These are phyloP conservation scores for Saccharata proteae DNA, from an alignment of 2,329 filamentous ascomycete species.

Conservation along the genomic window DNA sequence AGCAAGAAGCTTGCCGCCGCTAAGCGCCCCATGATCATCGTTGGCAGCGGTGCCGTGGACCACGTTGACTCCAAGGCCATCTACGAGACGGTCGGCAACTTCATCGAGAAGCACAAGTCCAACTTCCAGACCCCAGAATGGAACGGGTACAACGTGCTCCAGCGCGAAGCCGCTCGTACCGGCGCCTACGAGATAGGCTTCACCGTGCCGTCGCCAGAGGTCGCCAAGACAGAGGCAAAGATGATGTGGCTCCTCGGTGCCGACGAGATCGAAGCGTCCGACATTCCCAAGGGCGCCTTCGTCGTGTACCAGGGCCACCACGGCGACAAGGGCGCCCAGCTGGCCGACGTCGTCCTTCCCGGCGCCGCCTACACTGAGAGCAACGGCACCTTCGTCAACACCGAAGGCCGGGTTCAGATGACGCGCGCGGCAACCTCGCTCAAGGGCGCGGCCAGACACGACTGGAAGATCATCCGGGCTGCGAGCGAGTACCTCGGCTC, in stretches of 20 bases:
- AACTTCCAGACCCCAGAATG: slow-evolving; percentile 85
- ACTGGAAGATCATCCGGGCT: slow-evolving; percentile 98
- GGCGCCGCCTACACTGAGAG: slow-evolving; percentile 97
- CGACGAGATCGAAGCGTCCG: slow-evolving; percentile 73
- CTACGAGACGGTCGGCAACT: slow-evolving; percentile 79
- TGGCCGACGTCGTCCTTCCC: slow-evolving; percentile 87
- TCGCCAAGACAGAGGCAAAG: slow-evolving; percentile 79
- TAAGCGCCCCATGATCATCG: slow-evolving; percentile 91
- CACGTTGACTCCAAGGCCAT: slow-evolving; percentile 84
- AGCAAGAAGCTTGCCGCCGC: slow-evolving; percentile 84
- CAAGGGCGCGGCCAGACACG: slow-evolving; percentile 79
- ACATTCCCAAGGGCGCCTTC: slow-evolving; percentile 92
- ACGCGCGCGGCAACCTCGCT: slow-evolving; percentile 80
- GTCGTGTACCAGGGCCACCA: slow-evolving; percentile 98
- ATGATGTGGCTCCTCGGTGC: slow-evolving; percentile 94
- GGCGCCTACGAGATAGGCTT: slow-evolving; percentile 96
- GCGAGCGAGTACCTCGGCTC: slow-evolving; percentile 80
- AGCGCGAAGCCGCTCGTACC: slow-evolving; percentile 81
- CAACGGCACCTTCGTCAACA: slow-evolving; percentile 92
- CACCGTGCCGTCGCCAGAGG: slow-evolving; percentile 67
- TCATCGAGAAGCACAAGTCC: slow-evolving; percentile 83
- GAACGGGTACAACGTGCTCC: slow-evolving; percentile 96
- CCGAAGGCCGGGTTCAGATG: slow-evolving; percentile 90
- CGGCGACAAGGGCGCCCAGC: slow-evolving; percentile 82
- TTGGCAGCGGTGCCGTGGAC: slow-evolving; percentile 85